These are phyloP conservation scores for Claviceps sp. DNA, from an alignment of 2,329 filamentous ascomycete species.

Conservation along the genomic window DNA sequence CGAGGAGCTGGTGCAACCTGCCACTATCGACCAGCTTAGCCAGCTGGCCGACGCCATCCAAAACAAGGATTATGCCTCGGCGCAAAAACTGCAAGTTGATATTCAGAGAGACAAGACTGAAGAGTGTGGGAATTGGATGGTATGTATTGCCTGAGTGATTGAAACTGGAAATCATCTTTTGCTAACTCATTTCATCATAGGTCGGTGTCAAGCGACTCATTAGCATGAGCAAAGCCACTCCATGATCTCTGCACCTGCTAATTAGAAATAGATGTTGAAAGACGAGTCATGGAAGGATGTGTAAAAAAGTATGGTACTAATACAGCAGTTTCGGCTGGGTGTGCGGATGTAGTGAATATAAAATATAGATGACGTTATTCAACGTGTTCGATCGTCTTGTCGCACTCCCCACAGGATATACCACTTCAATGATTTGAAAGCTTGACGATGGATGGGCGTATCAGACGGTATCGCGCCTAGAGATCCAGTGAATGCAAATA, in stretches of 20 bases:
- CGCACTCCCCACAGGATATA: no score
- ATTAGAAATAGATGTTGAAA: neutral
- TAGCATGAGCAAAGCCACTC: conserved; percentile 66
- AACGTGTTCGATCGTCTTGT: no score
- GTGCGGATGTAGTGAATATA: neutral
- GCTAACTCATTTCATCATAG: conserved; percentile 22
- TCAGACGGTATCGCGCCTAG: no score
- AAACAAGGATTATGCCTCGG: conserved; percentile 53
- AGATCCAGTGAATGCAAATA: no score
- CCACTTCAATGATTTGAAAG: no score
- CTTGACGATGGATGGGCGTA: no score
- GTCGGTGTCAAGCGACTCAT: conserved; percentile 65
- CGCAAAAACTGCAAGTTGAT: conserved; percentile 56
- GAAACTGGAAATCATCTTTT: neutral
- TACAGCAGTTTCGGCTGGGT: neutral
- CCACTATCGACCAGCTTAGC: conserved; percentile 56
- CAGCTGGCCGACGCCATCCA: conserved; percentile 54
- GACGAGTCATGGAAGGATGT: neutral
- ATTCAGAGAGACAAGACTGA: conserved; percentile 66
- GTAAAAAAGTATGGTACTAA: neutral
- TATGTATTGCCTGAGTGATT: conserved; percentile 27
- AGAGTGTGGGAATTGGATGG: conserved; percentile 80
- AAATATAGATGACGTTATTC: neutral
- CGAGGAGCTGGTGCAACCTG: conserved; percentile 71
- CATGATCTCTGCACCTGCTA: conserved; percentile 22